Evolutionary conservation across 83 land plant genomes (phyloP).

Genomic region (Larix sibirica): DNA sequence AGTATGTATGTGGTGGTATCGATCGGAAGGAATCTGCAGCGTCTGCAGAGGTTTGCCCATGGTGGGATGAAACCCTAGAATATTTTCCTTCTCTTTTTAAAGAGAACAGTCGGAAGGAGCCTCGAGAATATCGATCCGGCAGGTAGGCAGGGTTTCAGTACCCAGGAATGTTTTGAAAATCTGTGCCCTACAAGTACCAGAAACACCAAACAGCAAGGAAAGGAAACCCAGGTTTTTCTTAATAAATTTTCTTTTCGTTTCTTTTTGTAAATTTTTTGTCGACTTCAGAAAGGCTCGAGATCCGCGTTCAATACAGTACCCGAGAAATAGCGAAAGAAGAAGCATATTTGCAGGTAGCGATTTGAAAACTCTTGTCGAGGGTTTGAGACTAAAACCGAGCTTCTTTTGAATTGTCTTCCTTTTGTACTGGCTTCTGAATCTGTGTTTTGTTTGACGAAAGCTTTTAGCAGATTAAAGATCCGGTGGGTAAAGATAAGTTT

Average conservation of each 20-base stretch:
- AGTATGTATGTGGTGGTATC: background rate
- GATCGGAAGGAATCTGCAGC: constrained; percentile 1
- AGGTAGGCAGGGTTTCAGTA: background rate
- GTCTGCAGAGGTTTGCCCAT: background rate
- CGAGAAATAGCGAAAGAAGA: background rate
- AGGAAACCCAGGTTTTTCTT: background rate
- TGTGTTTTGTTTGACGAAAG: too few relatives aligned
- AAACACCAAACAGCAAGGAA: background rate
- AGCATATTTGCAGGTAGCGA: background rate
- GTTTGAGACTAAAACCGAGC: background rate
- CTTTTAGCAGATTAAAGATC: too few relatives aligned
- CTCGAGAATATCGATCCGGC: constrained; percentile 1
- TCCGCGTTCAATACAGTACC: too few relatives aligned
- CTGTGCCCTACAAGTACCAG: background rate
- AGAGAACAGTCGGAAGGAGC: background rate
- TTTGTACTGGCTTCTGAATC: too few relatives aligned
- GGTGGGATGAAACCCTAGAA: background rate
- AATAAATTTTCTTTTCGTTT: background rate
- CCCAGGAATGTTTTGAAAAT: constrained; percentile 1
- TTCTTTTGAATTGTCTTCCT: too few relatives aligned
- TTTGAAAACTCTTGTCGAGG: background rate
- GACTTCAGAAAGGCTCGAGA: too few relatives aligned
- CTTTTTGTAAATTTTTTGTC: background rate
- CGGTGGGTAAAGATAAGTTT: too few relatives aligned
- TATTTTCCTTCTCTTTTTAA: background rate